Evolutionary conservation across 768 basidiomycete genomes (phyloP).

Genomic region (Phaffia tasmanica): DNA sequence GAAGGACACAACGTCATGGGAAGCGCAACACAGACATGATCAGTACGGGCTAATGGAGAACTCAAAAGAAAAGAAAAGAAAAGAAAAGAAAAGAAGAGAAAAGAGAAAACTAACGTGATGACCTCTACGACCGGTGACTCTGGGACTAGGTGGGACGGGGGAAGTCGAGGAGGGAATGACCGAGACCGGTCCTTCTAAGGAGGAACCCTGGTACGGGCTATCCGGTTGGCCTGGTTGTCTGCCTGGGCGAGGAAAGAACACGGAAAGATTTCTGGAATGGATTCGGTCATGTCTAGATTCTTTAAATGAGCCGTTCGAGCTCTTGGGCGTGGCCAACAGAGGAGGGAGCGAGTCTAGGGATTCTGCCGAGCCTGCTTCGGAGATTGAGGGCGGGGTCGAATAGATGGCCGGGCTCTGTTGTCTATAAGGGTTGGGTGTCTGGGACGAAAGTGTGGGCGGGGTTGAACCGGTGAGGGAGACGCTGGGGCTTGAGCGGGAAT

Average conservation of each 20-base stretch:
- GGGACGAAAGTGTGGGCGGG: background rate
- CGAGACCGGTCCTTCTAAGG: conserved; percentile 17
- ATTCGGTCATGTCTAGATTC: conserved; percentile 51
- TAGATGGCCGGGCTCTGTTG: background rate
- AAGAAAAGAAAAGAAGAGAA: background rate
- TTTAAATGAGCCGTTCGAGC: conserved; percentile 2
- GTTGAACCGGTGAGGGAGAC: background rate
- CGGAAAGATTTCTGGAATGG: conserved; percentile 80
- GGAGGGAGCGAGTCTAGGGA: conserved; percentile 16
- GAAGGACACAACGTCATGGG: background rate
- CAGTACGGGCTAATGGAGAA: background rate
- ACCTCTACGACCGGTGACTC: conserved; percentile 32
- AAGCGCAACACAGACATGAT: background rate
- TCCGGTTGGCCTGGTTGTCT: background rate
- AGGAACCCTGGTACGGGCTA: background rate
- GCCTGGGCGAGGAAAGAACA: conserved; percentile 80
- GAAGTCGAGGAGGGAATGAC: conserved; percentile 5
- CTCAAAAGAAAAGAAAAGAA: conserved; percentile 14
- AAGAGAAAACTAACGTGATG: conserved; percentile 34
- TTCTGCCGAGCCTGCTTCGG: conserved; percentile 4
- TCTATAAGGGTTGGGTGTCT: background rate
- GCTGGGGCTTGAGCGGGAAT: background rate
- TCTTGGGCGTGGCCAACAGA: conserved; percentile 1
- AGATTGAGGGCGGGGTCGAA: background rate
- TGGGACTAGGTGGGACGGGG: background rate